phyloP scores from a whole-genome alignment of 2,329 filamentous ascomycete genomes.

The Apiospora arundinis region DNA sequence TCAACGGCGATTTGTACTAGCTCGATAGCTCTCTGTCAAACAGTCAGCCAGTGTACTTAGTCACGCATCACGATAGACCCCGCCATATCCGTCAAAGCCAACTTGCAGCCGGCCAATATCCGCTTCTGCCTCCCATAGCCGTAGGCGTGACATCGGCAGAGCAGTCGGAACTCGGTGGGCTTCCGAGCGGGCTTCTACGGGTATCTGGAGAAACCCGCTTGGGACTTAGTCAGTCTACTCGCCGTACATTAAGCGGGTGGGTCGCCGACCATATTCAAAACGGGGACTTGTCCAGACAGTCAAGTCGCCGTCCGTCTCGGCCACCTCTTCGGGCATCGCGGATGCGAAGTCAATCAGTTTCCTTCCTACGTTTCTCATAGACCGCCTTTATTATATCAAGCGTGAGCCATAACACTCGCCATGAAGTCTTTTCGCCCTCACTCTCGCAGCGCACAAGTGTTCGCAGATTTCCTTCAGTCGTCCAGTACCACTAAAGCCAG shows the following conservation, averaged over 20 bases:
- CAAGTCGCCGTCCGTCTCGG: conserved; percentile 2
- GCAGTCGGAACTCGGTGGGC: not conserved
- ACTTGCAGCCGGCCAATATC: not conserved
- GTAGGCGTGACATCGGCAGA: not conserved
- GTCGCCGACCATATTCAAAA: conserved; percentile 9
- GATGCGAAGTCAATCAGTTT: not conserved
- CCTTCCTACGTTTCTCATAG: not conserved
- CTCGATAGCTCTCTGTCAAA: not conserved
- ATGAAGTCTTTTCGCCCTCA: conserved; percentile 6
- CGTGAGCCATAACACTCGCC: not conserved
- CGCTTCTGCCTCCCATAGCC: not conserved
- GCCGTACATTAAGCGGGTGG: conserved; percentile 5
- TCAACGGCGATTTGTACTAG: not conserved
- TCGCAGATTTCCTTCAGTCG: not conserved
- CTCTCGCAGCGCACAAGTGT: not conserved
- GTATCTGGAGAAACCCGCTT: not conserved
- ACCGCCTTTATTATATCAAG: not conserved
- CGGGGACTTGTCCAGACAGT: not conserved
- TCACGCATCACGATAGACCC: not conserved
- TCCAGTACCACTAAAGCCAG: not conserved
- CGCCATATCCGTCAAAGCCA: not conserved
- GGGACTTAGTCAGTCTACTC: not conserved
- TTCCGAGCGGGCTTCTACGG: not conserved
- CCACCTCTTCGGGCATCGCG: not conserved
- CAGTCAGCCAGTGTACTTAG: not conserved